Evolutionary conservation across 768 basidiomycete species (phyloP), one percentile per base, ranked within the genome.

Genomic region (Termitomyces sp.): DNA sequence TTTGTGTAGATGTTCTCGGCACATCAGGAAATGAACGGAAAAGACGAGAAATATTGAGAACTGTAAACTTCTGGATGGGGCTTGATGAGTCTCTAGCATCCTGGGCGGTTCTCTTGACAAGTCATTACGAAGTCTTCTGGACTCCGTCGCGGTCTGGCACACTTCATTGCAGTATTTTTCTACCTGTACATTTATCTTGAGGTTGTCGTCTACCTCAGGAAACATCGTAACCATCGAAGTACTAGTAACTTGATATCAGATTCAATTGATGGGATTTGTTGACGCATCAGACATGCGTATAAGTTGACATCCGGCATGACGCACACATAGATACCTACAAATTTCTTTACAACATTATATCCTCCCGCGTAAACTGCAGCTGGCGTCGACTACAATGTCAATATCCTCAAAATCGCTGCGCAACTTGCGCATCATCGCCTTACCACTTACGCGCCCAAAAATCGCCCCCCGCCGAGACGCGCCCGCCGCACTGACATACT

Each of bases 341-440:
- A 27, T 25, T 49, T 14, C 42, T 23, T 14, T 4, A 42, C 9
- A 42, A 21, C 16, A 6, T 17, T 6, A 17, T 17, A 21, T 21
- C 12, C 11, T 21, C n/a, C 39, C 16, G 17, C 44, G 3, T 45
- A 45, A 9, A 27, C 40, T 28, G n/a, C 25, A 25, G 41, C n/a
- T 5, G 6, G 35, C 35, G 11, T 37, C 16, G 21, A 51, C 52
- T 37, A 17, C 35, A 37, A 66, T 66, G 64, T 68, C 67, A 34
- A 56, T 64, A 43, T 52, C 63, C 25, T 56, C 64, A 16, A 59
- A 58, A 30, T 56, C 65, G 58, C 61, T 74, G 48, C 73, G 67
- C 51, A 68, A 69, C 32, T 67, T 75, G 66, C 75, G 77, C 52
- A 79, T 80, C 25, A 74, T 79, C 21, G 72, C 78, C 3, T 62